A percentile compares a stretch with the other conserved stretches of the same genome.
These are phyloP conservation scores for Coccomyxa sp. DNA, from an alignment of 139 green algal genomes.

Conservation along the genomic window DNA sequence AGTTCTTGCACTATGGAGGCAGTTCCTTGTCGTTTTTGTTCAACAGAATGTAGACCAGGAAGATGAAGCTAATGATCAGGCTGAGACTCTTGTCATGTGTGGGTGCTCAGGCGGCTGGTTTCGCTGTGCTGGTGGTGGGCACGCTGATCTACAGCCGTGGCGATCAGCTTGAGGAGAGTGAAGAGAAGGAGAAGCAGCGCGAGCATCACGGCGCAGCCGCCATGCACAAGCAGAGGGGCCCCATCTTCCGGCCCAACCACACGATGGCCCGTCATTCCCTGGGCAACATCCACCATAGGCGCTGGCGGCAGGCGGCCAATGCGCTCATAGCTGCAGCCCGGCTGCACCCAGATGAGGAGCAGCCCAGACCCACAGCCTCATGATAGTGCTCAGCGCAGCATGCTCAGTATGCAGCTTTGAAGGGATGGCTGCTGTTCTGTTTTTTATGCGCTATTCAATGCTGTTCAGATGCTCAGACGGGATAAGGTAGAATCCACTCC, in stretches of 20 bases:
- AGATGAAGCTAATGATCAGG: no score
- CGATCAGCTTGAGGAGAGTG: constrained; percentile 28
- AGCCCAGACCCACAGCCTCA: neutral
- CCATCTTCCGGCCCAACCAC: neutral
- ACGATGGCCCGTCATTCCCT: neutral
- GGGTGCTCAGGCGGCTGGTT: constrained; percentile 21
- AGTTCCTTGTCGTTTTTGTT: neutral
- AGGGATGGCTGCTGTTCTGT: no score
- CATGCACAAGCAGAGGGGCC: neutral
- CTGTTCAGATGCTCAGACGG: no score
- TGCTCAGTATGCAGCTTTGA: no score
- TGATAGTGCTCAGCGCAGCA: no score
- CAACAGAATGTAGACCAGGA: no score
- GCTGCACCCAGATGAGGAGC: neutral
- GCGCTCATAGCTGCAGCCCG: neutral
- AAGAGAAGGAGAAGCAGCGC: neutral
- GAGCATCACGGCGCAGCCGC: neutral
- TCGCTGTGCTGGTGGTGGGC: constrained; percentile 60
- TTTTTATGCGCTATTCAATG: no score
- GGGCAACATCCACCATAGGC: neutral
- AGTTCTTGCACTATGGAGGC: neutral
- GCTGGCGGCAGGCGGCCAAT: neutral
- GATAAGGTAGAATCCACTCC: no score
- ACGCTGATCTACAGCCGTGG: constrained; percentile 61
- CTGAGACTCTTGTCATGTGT: neutral